A percentile compares a stretch with the other conserved stretches of the same genome.
phyloP scores from a whole-genome alignment of 371 early-diverging fungal species.

The Globomyces sp. region DNA sequence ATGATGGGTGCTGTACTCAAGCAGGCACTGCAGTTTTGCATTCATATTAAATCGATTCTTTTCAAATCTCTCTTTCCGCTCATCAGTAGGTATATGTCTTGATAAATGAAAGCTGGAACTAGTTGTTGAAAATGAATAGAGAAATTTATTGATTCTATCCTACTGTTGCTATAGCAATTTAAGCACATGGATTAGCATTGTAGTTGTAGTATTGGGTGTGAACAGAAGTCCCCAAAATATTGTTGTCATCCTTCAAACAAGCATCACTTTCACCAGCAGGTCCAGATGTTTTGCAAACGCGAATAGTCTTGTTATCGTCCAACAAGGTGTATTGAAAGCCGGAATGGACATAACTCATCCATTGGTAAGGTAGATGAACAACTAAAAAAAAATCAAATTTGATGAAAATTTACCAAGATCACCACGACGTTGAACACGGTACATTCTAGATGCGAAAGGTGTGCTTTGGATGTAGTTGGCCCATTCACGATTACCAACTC shows the following conservation, averaged over 20 bases:
- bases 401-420: background rate
- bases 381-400: background rate
- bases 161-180: no score
- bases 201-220: no score
- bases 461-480: background rate
- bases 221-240: no score
- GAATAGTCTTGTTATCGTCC: background rate
- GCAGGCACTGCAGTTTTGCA: no score
- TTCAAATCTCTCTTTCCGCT: no score
- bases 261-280: slow-evolving; percentile 11
- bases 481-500: background rate
- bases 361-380: slow-evolving; percentile 6
- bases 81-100: no score
- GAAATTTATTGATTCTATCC: no score
- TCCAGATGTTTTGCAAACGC: background rate
- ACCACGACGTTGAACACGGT: background rate
- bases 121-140: no score
- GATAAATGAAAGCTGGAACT: no score
- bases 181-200: no score
- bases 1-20: no score
- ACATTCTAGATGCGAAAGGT: background rate
- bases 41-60: no score
- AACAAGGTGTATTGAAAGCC: background rate
- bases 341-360: background rate
- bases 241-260: background rate